Base-by-base conservation (phyloP, 352 stramenopile species). In the Pythium rishiriense region DNA sequence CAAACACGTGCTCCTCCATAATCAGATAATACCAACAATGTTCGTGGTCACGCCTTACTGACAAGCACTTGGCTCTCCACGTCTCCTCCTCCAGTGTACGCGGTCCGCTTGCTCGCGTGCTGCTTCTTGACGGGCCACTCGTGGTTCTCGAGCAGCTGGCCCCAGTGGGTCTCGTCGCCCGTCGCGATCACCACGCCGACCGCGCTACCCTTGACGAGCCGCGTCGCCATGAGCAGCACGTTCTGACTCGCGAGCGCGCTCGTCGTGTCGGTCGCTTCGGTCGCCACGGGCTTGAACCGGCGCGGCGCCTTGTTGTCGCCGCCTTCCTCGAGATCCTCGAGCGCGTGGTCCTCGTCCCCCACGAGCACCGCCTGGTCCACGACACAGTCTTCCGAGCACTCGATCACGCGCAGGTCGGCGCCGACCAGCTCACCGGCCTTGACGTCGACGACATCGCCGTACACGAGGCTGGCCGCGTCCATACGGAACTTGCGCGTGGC, bases 381-480 rank as follows among this genome's bases (percentile, higher is more conserved):
- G 21, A 88, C 58, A 47, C 83, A 94, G 70, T 96, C 81, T 17
- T 69, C 49, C 15, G 86, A 93, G 73, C 83, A 93, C 65, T 91
- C 79, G 39, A 93, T 63, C 11, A 96, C 75, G 58, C 86, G 81
- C 56, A 92, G 55, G 64, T 98, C 96, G 0, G 94, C 96, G 17
- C 90, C 89, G 10, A 98, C 86, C 17, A 95, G 66, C 62, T 98
- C 93, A 0, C 91, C 91, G 35, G 70, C 85, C 39, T 90, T 80
- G 41, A 98, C 73, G 59, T 95, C 81, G 35, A 98, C 85, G n/a
- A 98, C 78, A 58, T 98, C 96, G 21, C 94, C 94, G 26, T 83
- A 75, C 14, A 98, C 93, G 28, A 98, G 79, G 59, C 83, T 94
- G 39, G 82, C 75, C 9, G 89, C 85, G 70, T 98, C 93, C 78